Evolutionary conservation across 208 protist species (phyloP), one percentile per base, ranked within the genome.

Genomic region (Crithidia brevicula): DNA sequence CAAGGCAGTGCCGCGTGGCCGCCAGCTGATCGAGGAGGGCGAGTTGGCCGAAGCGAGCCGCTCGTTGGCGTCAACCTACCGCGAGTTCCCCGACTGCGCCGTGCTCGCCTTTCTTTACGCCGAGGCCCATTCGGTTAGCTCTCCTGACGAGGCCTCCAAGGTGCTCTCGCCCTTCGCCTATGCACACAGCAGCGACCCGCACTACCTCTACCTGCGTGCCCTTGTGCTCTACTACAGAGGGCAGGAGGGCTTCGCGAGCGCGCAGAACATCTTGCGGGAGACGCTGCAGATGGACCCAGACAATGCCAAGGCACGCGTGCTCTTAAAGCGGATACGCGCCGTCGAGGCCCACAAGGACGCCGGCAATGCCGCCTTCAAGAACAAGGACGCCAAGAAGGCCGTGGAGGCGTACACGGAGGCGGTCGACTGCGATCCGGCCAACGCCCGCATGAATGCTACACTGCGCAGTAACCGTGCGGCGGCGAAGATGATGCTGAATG

Each of bases 401-500:
- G 79, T 94, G 38, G 67, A 88, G 27, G 82, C 77, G 57, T 97
- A 97, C 76, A 82, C 81, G 16, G 52, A 73, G 28, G 92, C 89
- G 16, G 77, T 98, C 38, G 85, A 90, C 23, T 47, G 90, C 50
- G 94, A 98, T 67, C 72, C 79, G 15, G 71, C 76, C 13, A 96
- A 97, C 77, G 53, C 74, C 3, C 77, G 77, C 65, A 82, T 96
- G 74, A 83, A 88, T 53, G 78, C 89, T 50, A 83, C 76, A 25
- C 57, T 98, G 62, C 83, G 93, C 65, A 88, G 88, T 45, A 98
- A 98, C 74, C 85, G 91, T 42, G 93, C 94, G 18, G 91, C 95
- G 5, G 89, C 89, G 25, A 81, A 81, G 49, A 95, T 95, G 80
- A 83, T 89, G 69, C 63, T 94, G 28, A 93, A 92, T 42, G 90